Base-by-base conservation (phyloP, 139 green algal genomes). In the Tetraselmis chui region DNA sequence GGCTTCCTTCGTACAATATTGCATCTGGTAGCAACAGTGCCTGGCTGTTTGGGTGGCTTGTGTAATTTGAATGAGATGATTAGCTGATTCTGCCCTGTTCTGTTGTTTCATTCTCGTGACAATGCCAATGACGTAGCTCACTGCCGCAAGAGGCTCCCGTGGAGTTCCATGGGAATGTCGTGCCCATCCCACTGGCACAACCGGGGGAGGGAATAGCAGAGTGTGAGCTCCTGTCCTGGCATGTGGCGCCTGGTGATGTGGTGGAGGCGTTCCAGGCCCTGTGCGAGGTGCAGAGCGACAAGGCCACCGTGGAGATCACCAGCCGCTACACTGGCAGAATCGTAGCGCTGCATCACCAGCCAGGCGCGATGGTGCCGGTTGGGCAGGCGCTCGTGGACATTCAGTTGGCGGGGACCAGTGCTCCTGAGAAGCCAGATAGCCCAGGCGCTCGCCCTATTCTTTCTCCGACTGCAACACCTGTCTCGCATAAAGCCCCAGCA, bases 131-230 rank as follows among this genome's bases (percentile, higher is more conserved):
- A 67, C 11, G 45, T 18, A 67, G 45, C 45, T 67, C 45, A 18
- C 45, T 67, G 45, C 45, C 45, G 45, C 11, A 67, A 18, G 45
- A 67, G 45, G 45, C 45, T 18, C n/a, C n/a, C n/a, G n/a, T n/a
- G n/a, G 45, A 67, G 45, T 67, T 67, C 45, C 45, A 67, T 5
- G 45, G 45, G 11, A 18, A 67, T 18, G 45, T 67, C 11, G 45
- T 67, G 11, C 45, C 45, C 45, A 67, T 67, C 45, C 45, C 79
- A 28, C 84, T 95, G 1, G 83, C 91, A 29, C 94, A 98, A 84
- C 95, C 93, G 18, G 94, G 95, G 1, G 95, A 98, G 83, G 95
- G 95, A 84, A 98, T 98, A 79, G 93, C 91, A 29, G 94, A 98
- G 88, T 97, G 94, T 81, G 95, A 98, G 89, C 83, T 98, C 25